Evolutionary conservation across 176 grass and related monocot genomes (phyloP).

Genomic region (Melocanna baccifera): DNA sequence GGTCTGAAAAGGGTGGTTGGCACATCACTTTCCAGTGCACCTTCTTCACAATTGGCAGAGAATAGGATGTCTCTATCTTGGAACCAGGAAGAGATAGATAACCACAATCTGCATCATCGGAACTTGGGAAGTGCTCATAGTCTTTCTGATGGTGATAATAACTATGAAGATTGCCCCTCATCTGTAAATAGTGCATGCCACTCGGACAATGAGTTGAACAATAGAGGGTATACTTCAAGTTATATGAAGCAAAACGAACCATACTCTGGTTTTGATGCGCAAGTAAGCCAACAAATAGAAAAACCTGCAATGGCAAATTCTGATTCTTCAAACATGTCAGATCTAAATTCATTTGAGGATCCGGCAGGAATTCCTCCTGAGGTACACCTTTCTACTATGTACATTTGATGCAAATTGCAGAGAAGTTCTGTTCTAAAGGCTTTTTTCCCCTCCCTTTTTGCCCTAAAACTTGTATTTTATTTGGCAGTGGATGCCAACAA

Average conservation of each 20-base stretch:
- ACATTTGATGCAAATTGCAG: slow-evolving; percentile 15
- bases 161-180: slow-evolving; percentile 52
- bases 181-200: slow-evolving; percentile 63
- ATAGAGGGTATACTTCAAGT: slow-evolving; percentile 58
- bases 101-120: slow-evolving; percentile 39
- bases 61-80: slow-evolving; percentile 63
- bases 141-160: slow-evolving; percentile 85
- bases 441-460: not conserved
- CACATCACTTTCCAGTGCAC: slow-evolving; percentile 44
- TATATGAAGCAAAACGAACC: slow-evolving; percentile 44
- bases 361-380: slow-evolving; percentile 75
- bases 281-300: slow-evolving; percentile 36
- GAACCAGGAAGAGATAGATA: slow-evolving; percentile 65
- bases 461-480: slow-evolving; percentile 21
- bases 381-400: slow-evolving; percentile 39
- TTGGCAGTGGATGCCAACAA: slow-evolving; percentile 90
- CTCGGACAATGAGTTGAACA: slow-evolving; percentile 82
- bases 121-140: slow-evolving; percentile 58
- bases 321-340: slow-evolving; percentile 52
- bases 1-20: slow-evolving; percentile 64
- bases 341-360: slow-evolving; percentile 57
- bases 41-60: slow-evolving; percentile 38
- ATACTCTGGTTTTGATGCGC: slow-evolving; percentile 37
- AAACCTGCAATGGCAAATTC: slow-evolving; percentile 42
- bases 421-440: not conserved